Conservation (phyloP, 805 yeast species). For the Yarrowia osloensis region DNA sequence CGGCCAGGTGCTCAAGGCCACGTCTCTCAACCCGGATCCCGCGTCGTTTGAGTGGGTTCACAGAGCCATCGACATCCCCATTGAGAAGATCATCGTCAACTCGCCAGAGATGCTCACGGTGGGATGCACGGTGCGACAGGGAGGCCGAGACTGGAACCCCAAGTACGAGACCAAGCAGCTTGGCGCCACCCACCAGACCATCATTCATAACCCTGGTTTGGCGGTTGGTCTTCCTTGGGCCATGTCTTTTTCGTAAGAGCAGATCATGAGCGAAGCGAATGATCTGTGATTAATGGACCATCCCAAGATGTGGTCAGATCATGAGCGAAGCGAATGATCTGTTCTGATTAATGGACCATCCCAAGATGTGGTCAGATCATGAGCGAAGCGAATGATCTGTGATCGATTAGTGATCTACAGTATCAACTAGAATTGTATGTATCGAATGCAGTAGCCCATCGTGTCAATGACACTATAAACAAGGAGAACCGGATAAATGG, state of each 20-base stretch:
- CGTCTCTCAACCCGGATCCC: conserved; percentile 23
- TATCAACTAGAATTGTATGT: too few species aligned
- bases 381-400: too few species aligned
- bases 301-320: too few species aligned
- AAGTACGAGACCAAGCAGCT: background rate
- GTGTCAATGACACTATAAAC: too few species aligned
- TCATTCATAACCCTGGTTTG: conserved; percentile 2
- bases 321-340: too few species aligned
- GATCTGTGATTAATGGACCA: too few species aligned
- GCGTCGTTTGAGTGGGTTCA: background rate
- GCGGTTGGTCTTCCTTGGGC: conserved; percentile 19
- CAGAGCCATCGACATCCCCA: conserved; percentile 24
- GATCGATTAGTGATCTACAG: too few species aligned
- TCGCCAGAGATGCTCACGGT: background rate
- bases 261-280: background rate
- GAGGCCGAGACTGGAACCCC: conserved; percentile 5
- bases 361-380: too few species aligned
- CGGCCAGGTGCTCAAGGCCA: conserved; percentile 36
- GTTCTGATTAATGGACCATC: too few species aligned
- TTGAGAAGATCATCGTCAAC: conserved; percentile 33
- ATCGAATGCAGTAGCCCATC: too few species aligned
- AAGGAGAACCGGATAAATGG: too few species aligned
- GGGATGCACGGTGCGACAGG: conserved; percentile 9
- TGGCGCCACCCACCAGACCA: conserved; percentile 3
- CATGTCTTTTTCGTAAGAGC: background rate